Base-by-base conservation (phyloP, 805 yeast genomes). In the Metschnikowia orientalis region DNA sequence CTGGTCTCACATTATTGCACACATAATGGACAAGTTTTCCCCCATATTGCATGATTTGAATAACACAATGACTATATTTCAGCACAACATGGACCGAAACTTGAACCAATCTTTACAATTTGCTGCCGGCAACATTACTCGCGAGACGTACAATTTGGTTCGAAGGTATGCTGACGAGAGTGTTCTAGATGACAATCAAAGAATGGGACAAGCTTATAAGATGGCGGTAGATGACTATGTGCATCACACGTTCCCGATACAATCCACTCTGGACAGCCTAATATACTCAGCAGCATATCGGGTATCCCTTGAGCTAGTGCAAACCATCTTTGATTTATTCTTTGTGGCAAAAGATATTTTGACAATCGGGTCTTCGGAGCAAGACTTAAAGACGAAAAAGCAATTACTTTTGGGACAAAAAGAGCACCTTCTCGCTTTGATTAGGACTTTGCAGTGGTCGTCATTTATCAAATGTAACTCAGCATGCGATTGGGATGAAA, bases 1-100 rank as follows among this genome's bases (percentile, higher is more conserved):
- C 47, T 79, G 86, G 85, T 77, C 71, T 44, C 38, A 53, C n/a
- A 56, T 69, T 3, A 68, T 79, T 0, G 65, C 63, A 29, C 63
- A 56, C 20, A 67, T 77, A n/a, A 67, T 62, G 5, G 54, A 54
- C 18, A 77, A 77, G 46, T 79, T 79, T 50, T 58, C 75, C 1
- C 81, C 82, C 8, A 53, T 68, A 23, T 45, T 78, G 15, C 42
- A 56, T 24, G 46, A 53, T 5, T 38, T 77, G 33, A 70, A 75
- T 34, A 48, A 54, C 9, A 59, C 73, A 1, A 54, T 69, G 20
- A 39, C 32, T 5, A 14, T 27, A 6, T 41, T 30, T 8, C 40
- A 46, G 8, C 28, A 23, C 12, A 12, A 35, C 15, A 23, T 25
- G 18, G 24, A 23, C 19, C 7, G n/a, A 8, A 25, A 26, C 10